Base-by-base conservation (phyloP, 2,329 filamentous ascomycete species). In the Botrytis elliptica region DNA sequence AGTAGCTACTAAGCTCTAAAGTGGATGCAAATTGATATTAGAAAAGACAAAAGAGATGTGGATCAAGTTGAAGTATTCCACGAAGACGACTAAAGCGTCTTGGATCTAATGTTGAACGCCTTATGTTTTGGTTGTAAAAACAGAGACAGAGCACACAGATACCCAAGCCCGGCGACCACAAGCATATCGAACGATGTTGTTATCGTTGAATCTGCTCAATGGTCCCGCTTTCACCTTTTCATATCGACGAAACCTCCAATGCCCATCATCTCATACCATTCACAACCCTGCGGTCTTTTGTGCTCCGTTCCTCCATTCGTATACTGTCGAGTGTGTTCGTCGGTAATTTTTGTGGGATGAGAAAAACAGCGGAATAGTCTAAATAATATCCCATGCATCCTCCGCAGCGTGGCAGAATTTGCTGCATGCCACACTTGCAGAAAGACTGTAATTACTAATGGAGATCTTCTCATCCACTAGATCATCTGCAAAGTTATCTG, bases 381-480 rank as follows among this genome's bases (percentile, higher is more conserved):
- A 99, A 80, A 98, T 89, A 79, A 99, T 93, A 81, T 93, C 91
- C 96, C 96, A 99, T 52, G 92, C 92, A 83, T 99, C 96, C 84
- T 99, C 96, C 62, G 95, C 95, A 59, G 95, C 96, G 84, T 99
- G 96, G 84, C 96, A 98, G 87, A 99, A 98, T 84, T 98, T 99
- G 89, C 95, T 98, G 88, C 96, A 99, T 62, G 96, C 95, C 76
- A 99, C 96, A 85, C 95, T 98, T 75, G 96, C 96, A 81, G 94
- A 97, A 76, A 99, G 88, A 81, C 95, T 97, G 88, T 93, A 99
- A 84, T 98, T 97, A 87, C 95, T 98, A 85, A 99, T 98, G 79
- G 93, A 94, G 81, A 99, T 98, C 81, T 97, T 93, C 85, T 99
- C 96, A 81, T 98, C 95, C 80, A 98, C 97, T 84, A 93, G 94